Evolutionary conservation across 768 basidiomycete genomes (phyloP).

Genomic region (Serendipita sp.): DNA sequence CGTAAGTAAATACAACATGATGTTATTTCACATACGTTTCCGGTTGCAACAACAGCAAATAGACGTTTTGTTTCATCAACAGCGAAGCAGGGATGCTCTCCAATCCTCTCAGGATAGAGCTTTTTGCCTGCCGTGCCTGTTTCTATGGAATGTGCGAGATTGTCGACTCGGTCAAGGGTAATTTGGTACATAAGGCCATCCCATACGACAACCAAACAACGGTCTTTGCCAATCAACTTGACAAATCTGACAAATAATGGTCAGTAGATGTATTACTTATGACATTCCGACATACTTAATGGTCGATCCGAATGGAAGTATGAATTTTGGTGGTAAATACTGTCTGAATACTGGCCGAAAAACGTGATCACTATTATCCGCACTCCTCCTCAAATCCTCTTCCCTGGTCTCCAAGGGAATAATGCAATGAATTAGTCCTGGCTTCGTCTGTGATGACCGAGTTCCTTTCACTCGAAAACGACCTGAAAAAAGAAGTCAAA

Average conservation of each 20-base stretch:
- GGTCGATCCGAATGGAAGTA: background rate
- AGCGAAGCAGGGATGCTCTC: conserved; percentile 27
- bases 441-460: background rate
- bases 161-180: conserved; percentile 22
- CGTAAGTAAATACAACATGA: background rate
- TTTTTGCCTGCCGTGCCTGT: conserved; percentile 16
- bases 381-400: conserved; percentile 16
- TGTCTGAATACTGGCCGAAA: background rate
- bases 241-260: conserved; percentile 16
- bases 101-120: conserved; percentile 32
- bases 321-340: background rate
- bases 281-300: background rate
- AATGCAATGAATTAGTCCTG: conserved; percentile 19
- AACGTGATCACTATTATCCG: background rate
- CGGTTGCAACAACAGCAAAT: conserved; percentile 18
- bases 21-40: background rate
- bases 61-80: conserved; percentile 37
- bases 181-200: conserved; percentile 23
- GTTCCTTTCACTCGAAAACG: background rate
- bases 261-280: background rate
- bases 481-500: too few relatives aligned
- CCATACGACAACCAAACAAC: conserved; percentile 27
- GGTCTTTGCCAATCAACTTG: conserved; percentile 28
- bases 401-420: conserved; percentile 20
- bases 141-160: conserved; percentile 20